These are phyloP conservation scores for Castanea sativa DNA, from an alignment of 306 rosid species.

Conservation along the genomic window DNA sequence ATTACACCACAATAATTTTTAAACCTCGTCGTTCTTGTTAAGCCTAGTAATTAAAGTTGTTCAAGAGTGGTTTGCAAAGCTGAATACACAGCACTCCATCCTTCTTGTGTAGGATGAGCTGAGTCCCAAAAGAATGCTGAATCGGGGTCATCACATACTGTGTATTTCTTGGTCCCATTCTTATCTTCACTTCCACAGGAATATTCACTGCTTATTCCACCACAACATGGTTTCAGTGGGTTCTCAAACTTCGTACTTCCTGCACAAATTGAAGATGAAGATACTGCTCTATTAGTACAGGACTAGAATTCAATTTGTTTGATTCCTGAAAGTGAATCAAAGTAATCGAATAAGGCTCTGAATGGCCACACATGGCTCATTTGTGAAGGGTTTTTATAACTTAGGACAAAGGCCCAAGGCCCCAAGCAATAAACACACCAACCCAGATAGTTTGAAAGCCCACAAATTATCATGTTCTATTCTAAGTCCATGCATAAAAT, in stretches of 20 bases:
- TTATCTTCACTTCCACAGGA: slow-evolving; percentile 13
- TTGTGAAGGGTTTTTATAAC: slow-evolving; percentile 10
- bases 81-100: slow-evolving; percentile 25
- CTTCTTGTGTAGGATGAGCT: slow-evolving; percentile 26
- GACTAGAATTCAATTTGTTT: background rate
- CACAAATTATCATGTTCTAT: background rate
- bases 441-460: background rate
- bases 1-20: background rate
- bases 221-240: slow-evolving; percentile 18
- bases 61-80: background rate
- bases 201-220: slow-evolving; percentile 13
- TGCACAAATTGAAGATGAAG: background rate
- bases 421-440: background rate
- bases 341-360: background rate
- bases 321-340: background rate
- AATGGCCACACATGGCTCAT: background rate
- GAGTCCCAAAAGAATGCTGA: slow-evolving; percentile 27
- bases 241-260: slow-evolving; percentile 1
- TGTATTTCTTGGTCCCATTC: slow-evolving; percentile 21
- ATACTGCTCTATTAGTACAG: background rate
- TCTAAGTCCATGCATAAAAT: background rate
- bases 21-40: background rate
- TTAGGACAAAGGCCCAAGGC: background rate
- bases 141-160: slow-evolving; percentile 15
- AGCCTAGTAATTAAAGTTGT: background rate